Conservation (phyloP, 2,329 filamentous ascomycete genomes). For the Claviceps arundinis region DNA sequence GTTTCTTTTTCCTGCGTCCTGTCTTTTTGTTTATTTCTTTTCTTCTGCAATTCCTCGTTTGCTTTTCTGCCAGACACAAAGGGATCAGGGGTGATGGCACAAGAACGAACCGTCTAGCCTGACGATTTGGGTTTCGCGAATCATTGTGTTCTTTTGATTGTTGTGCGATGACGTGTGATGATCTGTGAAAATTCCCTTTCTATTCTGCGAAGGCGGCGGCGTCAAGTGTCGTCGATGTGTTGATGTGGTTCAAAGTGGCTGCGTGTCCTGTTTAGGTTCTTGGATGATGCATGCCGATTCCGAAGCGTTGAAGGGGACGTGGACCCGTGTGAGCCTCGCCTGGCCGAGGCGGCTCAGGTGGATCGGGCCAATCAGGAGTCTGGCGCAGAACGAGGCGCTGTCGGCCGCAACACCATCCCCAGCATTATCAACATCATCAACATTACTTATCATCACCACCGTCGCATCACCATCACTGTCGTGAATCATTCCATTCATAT, state of each 20-base stretch:
- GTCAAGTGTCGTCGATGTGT: background rate
- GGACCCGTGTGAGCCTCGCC: constrained; percentile 1
- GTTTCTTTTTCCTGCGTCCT: background rate
- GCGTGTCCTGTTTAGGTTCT: background rate
- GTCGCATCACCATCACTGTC: background rate
- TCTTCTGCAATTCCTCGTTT: background rate
- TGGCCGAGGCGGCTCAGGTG: background rate
- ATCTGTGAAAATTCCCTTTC: background rate
- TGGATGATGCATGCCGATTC: background rate
- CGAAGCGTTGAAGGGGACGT: background rate
- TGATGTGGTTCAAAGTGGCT: background rate
- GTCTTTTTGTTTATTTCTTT: background rate
- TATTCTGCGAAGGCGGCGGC: background rate
- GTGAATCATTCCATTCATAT: constrained; percentile 42
- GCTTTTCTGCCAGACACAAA: no score
- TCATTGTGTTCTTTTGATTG: constrained; percentile 40
- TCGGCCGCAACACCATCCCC: background rate
- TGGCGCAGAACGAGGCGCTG: background rate
- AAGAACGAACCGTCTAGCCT: constrained; percentile 63
- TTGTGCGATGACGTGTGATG: background rate
- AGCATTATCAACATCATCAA: background rate
- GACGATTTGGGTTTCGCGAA: constrained; percentile 86
- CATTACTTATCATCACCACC: background rate
- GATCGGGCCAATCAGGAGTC: constrained; percentile 9
- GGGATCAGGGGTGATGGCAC: background rate